phyloP scores from a whole-genome alignment of 2,329 filamentous ascomycete genomes.

The Phoma sp. region DNA sequence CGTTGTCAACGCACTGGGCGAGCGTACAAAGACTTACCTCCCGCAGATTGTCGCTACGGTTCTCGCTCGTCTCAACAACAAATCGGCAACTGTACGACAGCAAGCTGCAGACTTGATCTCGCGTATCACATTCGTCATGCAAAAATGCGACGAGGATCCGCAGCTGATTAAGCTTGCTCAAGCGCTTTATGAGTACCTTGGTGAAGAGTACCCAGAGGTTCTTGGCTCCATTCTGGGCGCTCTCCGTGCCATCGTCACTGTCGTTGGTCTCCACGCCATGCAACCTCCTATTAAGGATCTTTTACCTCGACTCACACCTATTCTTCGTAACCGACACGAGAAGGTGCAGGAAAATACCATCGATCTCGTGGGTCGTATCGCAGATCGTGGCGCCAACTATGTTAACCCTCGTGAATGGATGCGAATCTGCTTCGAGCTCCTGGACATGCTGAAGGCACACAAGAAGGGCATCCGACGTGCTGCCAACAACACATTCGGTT shows the following conservation, averaged over 20 bases:
- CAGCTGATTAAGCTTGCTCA: conserved; percentile 94
- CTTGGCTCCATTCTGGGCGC: conserved; percentile 95
- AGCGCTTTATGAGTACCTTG: conserved; percentile 96
- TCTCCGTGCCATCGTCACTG: conserved; percentile 92
- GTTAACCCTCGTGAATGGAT: conserved; percentile 99
- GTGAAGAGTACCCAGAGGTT: conserved; percentile 98
- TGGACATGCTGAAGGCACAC: conserved; percentile 99
- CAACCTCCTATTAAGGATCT: conserved; percentile 97
- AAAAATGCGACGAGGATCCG: conserved; percentile 94
- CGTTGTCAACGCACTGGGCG: conserved; percentile 92
- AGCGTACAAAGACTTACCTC: conserved; percentile 92
- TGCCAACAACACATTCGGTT: conserved; percentile 99
- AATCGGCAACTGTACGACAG: conserved; percentile 93
- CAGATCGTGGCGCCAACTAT: conserved; percentile 92
- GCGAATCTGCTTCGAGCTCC: conserved; percentile 98
- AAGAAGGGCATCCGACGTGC: conserved; percentile 98
- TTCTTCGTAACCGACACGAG: conserved; percentile 95
- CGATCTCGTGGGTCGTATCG: conserved; percentile 95
- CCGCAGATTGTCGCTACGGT: conserved; percentile 97
- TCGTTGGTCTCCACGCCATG: conserved; percentile 98
- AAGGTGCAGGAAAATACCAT: conserved; percentile 99
- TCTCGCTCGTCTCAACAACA: conserved; percentile 96
- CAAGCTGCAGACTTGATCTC: conserved; percentile 97
- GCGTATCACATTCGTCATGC: conserved; percentile 98
- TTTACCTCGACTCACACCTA: conserved; percentile 93